phyloP scores from a whole-genome alignment of 148 eudicot genomes.

The Silene uniflora region DNA sequence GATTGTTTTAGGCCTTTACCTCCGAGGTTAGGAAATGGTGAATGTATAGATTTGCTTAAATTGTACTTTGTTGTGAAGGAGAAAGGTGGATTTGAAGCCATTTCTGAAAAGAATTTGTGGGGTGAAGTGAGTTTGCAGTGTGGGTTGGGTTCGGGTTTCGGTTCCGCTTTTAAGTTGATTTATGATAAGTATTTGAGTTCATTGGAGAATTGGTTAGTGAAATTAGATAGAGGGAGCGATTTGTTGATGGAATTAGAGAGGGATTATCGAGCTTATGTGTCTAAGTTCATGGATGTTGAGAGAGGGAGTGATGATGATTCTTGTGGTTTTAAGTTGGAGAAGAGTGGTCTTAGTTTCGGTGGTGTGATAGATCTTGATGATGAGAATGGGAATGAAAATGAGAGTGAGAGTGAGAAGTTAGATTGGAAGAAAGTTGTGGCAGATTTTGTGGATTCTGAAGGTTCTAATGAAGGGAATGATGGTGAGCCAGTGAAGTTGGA shows the following conservation, averaged over 20 bases:
- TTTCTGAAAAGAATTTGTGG: slow-evolving; percentile 47
- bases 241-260: slow-evolving; percentile 42
- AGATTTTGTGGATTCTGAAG: slow-evolving; percentile 14
- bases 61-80: slow-evolving; percentile 49
- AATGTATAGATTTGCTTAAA: slow-evolving; percentile 52
- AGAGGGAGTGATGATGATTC: slow-evolving; percentile 32
- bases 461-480: slow-evolving; percentile 15
- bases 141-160: slow-evolving; percentile 43
- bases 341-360: slow-evolving; percentile 26
- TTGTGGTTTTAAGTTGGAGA: slow-evolving; percentile 35
- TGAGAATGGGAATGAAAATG: background rate
- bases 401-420: slow-evolving; percentile 4
- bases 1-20: slow-evolving; percentile 45
- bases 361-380: slow-evolving; percentile 2
- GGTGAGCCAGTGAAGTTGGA: background rate
- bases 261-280: slow-evolving; percentile 33
- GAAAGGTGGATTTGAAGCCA: slow-evolving; percentile 53
- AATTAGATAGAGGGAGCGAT: slow-evolving; percentile 22
- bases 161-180: slow-evolving; percentile 50
- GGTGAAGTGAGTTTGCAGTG: slow-evolving; percentile 46
- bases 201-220: slow-evolving; percentile 34
- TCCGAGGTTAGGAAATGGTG: slow-evolving; percentile 60
- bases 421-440: slow-evolving; percentile 22
- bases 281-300: slow-evolving; percentile 28
- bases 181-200: slow-evolving; percentile 52